Evolutionary conservation across 345 rosid species (phyloP), one percentile per base, ranked within the genome.

Genomic region (Eucalyptus caleyi): DNA sequence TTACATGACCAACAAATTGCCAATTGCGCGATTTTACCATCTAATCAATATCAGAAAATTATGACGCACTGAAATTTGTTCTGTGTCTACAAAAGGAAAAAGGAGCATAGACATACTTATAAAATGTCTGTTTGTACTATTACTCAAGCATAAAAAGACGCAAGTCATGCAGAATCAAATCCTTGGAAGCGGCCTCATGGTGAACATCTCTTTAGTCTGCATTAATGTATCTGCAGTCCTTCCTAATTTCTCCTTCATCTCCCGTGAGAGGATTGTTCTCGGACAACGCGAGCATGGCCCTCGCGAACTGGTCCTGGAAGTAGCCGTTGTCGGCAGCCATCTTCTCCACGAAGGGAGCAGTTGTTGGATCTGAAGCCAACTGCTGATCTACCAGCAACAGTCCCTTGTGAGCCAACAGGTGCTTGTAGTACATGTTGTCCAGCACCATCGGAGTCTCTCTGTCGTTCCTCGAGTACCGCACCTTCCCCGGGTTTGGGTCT

Each of bases 251-350:
- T 6, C 98, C 99, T 82, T 92, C 91, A 59, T 93, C 94, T n/a
- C 92, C 98, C 0, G 95, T 94, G 18, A 96, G 94, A 11, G 98
- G 98, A 80, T 94, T 95, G 87, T 91, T 95, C 94, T 97, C 98
- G 3, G 98, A 97, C 88, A 97, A 89, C 90, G 95, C 47, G 65
- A 89, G 89, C 85, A 95, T 54, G 9, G 96, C 96, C 87, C 94
- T 91, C 7, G 97, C 92, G 88, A 96, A 96, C 51, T 96, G 97
- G 80, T 94, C 94, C 3, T 86, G 93, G 91, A 97, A 97, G 90
- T 97, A 95, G 90, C 90, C 94, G 51, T 96, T 96, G 89, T 96
- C 96, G 8, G 95, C 92, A 18, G 98, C 99, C 96, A 97, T 94
- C 54, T 93, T 94, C 24, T 91, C 90, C 44, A 97, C 97, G 49